These are phyloP conservation scores for Boletellus sp. DNA, from an alignment of 1,284 basidiomycete genomes.

Conservation along the genomic window DNA sequence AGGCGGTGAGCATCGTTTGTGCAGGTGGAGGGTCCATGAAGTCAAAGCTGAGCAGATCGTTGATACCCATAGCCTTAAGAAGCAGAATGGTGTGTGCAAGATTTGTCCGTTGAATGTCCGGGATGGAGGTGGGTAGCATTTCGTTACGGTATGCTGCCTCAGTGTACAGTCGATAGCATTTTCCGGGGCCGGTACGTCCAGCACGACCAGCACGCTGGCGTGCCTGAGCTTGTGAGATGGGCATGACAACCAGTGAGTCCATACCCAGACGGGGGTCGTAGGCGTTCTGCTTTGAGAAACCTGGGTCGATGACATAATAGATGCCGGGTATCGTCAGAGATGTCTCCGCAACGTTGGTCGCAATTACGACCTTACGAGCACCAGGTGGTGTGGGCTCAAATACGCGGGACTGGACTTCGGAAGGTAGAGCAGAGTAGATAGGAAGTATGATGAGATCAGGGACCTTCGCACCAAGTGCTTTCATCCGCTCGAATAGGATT, in stretches of 20 bases:
- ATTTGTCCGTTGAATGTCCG: slow-evolving; percentile 97
- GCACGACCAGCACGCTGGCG: slow-evolving; percentile 94
- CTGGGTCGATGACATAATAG: slow-evolving; percentile 98
- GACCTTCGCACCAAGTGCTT: slow-evolving; percentile 93
- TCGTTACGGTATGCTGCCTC: slow-evolving; percentile 98
- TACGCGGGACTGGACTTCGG: slow-evolving; percentile 95
- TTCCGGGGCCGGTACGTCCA: slow-evolving; percentile 96
- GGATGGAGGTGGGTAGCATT: slow-evolving; percentile 97
- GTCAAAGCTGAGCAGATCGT: slow-evolving; percentile 96
- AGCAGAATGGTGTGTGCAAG: slow-evolving; percentile 90
- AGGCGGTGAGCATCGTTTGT: slow-evolving; percentile 90
- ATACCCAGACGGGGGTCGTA: slow-evolving; percentile 97
- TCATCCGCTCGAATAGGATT: slow-evolving; percentile 97
- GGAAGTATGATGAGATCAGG: slow-evolving; percentile 96
- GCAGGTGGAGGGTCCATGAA: slow-evolving; percentile 99
- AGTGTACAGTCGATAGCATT: slow-evolving; percentile 97
- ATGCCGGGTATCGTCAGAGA: slow-evolving; percentile 98
- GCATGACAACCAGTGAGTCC: slow-evolving; percentile 99
- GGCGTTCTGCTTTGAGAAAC: slow-evolving; percentile 98
- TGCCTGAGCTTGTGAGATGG: slow-evolving; percentile 98
- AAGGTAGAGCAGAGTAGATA: slow-evolving; percentile 96
- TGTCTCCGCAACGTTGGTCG: slow-evolving; percentile 99
- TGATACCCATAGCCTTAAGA: slow-evolving; percentile 98
- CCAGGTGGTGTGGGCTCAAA: slow-evolving; percentile 98
- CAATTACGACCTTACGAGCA: slow-evolving; percentile 94